A percentile compares a stretch with the other conserved stretches of the same genome.
Conservation (phyloP, 1,284 basidiomycete species). For the Volvariella surrecta region DNA sequence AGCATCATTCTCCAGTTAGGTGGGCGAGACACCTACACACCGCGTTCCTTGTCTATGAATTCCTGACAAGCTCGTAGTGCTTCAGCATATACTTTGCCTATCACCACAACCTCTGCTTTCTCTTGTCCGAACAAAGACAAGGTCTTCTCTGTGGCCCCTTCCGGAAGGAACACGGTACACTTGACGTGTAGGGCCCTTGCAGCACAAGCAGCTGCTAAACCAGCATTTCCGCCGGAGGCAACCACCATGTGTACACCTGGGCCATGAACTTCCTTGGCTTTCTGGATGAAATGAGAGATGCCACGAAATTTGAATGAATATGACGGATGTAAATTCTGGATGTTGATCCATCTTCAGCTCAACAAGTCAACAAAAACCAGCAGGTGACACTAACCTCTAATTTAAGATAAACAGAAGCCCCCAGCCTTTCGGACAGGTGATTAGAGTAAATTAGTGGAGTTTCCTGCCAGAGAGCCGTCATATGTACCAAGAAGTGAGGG, state of each 20-base stretch:
- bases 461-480: conserved; percentile 36
- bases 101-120: conserved; percentile 45
- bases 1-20: neutral
- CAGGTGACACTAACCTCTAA: conserved; percentile 40
- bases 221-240: conserved; percentile 71
- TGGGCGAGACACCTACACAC: conserved; percentile 37
- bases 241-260: conserved; percentile 49
- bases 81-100: conserved; percentile 48
- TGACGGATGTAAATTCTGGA: conserved; percentile 59
- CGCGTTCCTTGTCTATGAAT: conserved; percentile 30
- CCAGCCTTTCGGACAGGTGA: conserved; percentile 43
- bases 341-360: neutral
- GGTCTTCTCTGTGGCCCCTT: conserved; percentile 38
- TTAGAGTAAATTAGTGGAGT: conserved; percentile 56
- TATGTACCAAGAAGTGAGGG: neutral
- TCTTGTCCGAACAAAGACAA: conserved; percentile 40
- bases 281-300: conserved; percentile 51
- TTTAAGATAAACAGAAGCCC: conserved; percentile 53
- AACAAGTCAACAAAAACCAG: neutral
- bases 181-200: conserved; percentile 41
- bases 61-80: conserved; percentile 40
- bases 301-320: conserved; percentile 74
- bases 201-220: conserved; percentile 57
- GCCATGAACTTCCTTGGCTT: conserved; percentile 40
- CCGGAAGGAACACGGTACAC: conserved; percentile 62